Conservation (phyloP, 23 red algal species). For the Gracilaria caudata region DNA sequence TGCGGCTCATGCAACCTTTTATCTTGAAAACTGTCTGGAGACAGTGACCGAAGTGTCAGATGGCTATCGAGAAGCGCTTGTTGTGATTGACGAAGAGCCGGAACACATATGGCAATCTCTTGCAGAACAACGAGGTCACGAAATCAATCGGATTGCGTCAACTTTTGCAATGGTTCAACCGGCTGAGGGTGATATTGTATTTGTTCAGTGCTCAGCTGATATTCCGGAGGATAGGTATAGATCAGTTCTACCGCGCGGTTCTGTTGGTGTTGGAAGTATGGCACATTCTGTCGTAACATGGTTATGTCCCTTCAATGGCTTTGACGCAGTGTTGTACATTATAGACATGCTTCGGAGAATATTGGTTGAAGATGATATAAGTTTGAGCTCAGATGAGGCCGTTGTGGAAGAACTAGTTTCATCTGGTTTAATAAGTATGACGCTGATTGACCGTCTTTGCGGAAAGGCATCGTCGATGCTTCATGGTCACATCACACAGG, state of each 20-base stretch:
- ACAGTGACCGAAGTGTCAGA: conserved; percentile 42
- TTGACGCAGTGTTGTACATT: conserved; percentile 46
- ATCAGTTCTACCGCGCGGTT: conserved; percentile 16
- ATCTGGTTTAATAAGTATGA: conserved; percentile 24
- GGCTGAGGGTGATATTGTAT: conserved; percentile 39
- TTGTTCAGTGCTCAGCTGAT: conserved; percentile 43
- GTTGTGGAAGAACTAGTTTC: conserved; percentile 49
- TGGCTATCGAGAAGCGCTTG: conserved; percentile 29
- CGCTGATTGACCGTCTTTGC: conserved; percentile 46
- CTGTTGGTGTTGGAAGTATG: conserved; percentile 44
- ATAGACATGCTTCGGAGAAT: conserved; percentile 29
- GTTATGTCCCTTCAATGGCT: conserved; percentile 50
- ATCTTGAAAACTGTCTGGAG: conserved; percentile 29
- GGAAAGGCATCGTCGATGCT: conserved; percentile 30
- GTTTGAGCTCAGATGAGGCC: conserved; percentile 36
- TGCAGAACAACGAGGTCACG: conserved; percentile 9
- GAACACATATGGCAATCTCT: conserved; percentile 35
- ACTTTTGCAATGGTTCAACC: conserved; percentile 30
- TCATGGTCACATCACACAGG: conserved; percentile 14
- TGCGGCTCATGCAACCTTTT: conserved; percentile 32
- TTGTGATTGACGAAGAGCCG: conserved; percentile 38
- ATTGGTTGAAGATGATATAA: conserved; percentile 42
- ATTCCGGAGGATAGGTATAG: conserved; percentile 52
- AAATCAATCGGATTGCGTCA: conserved; percentile 9
- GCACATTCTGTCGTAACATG: conserved; percentile 58